A percentile compares a stretch with the other conserved stretches of the same genome.
These are phyloP conservation scores for Fusarium abutilonis DNA, from an alignment of 2,329 filamentous ascomycete genomes.

Conservation along the genomic window DNA sequence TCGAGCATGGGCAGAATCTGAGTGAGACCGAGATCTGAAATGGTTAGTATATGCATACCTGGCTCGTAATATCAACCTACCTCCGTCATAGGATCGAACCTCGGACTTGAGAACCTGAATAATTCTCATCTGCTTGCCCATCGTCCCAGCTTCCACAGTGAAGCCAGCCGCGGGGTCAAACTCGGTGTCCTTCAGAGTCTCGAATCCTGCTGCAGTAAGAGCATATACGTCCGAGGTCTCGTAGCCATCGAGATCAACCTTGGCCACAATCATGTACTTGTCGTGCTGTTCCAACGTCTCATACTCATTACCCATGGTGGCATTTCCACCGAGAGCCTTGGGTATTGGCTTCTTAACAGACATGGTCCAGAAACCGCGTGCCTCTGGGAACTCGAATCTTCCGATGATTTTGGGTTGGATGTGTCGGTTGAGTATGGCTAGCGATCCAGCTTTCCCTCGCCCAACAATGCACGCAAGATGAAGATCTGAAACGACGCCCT, in stretches of 20 bases:
- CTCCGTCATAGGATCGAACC: slow-evolving; percentile 88
- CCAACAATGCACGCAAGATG: slow-evolving; percentile 71
- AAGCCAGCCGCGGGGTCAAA: slow-evolving; percentile 90
- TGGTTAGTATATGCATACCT: slow-evolving; percentile 28
- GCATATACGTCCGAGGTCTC: slow-evolving; percentile 83
- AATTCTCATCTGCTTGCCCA: slow-evolving; percentile 82
- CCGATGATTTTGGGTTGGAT: slow-evolving; percentile 78
- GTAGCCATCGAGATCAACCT: slow-evolving; percentile 72
- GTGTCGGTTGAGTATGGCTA: slow-evolving; percentile 81
- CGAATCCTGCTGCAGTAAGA: slow-evolving; percentile 76
- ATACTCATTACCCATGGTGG: slow-evolving; percentile 64
- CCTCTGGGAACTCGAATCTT: slow-evolving; percentile 76
- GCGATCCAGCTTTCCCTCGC: slow-evolving; percentile 70
- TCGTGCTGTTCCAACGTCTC: slow-evolving; percentile 72
- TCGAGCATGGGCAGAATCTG: slow-evolving; percentile 95
- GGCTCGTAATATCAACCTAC: slow-evolving; percentile 61
- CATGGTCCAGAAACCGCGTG: slow-evolving; percentile 83
- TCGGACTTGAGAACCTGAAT: slow-evolving; percentile 90
- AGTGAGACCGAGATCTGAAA: slow-evolving; percentile 81
- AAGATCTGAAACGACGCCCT: slow-evolving; percentile 64
- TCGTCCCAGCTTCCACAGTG: slow-evolving; percentile 84
- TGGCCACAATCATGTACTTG: slow-evolving; percentile 84
- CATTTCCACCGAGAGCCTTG: slow-evolving; percentile 63
- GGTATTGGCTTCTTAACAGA: slow-evolving; percentile 73
- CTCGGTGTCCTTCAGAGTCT: slow-evolving; percentile 82